phyloP scores from a whole-genome alignment of 2,329 filamentous ascomycete species.

The Diplocarpon rosae region DNA sequence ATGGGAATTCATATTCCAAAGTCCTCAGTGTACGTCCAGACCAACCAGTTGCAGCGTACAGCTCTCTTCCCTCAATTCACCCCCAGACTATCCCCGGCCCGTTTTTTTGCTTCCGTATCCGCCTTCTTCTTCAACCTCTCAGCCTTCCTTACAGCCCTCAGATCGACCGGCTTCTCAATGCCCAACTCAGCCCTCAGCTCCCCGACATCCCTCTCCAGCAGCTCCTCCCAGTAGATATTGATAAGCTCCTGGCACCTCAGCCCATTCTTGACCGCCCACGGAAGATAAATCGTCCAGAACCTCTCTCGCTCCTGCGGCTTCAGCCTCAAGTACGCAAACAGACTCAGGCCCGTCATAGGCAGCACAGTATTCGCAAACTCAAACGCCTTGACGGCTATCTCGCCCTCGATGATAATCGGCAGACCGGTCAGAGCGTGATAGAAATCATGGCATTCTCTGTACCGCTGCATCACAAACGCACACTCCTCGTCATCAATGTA shows the following conservation, averaged over 20 bases:
- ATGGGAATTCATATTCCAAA: no score
- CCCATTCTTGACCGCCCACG: conserved; percentile 86
- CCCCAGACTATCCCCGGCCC: conserved; percentile 20
- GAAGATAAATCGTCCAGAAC: conserved; percentile 68
- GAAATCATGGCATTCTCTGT: conserved; percentile 95
- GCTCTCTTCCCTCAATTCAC: conserved; percentile 16
- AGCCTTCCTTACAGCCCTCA: conserved; percentile 64
- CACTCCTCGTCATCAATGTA: conserved; percentile 95
- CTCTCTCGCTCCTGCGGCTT: conserved; percentile 52
- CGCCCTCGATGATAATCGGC: conserved; percentile 86
- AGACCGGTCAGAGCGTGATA: conserved; percentile 91
- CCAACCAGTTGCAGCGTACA: no score
- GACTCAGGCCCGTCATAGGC: conserved; percentile 86
- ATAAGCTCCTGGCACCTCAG: conserved; percentile 68
- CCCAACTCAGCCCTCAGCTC: conserved; percentile 64
- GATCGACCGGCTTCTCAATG: conserved; percentile 80
- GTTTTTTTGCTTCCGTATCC: conserved; percentile 40
- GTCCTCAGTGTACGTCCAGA: no score
- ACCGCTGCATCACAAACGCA: conserved; percentile 97
- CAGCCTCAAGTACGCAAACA: conserved; percentile 58
- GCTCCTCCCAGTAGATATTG: conserved; percentile 97
- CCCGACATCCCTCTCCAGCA: conserved; percentile 72
- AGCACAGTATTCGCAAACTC: conserved; percentile 92
- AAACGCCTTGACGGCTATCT: conserved; percentile 94
- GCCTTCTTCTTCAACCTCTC: conserved; percentile 58